Evolutionary conservation across 108 stramenopile species (phyloP).

Genomic region (Cylindrotheca closterium): DNA sequence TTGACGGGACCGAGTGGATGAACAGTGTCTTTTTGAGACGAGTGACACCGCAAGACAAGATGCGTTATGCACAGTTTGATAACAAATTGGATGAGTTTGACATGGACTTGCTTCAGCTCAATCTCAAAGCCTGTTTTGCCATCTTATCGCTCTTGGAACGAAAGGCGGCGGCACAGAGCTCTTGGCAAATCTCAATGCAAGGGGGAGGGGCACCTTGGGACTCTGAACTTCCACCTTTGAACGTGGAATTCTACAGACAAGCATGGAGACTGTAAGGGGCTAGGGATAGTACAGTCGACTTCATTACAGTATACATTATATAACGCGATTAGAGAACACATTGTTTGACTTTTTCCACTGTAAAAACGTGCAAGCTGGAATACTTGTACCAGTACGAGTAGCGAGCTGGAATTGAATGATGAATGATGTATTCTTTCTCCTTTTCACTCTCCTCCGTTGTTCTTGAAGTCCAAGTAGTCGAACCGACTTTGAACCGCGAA

Average conservation of each 20-base stretch:
- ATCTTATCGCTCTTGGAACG: constrained; percentile 48
- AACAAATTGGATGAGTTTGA: constrained; percentile 43
- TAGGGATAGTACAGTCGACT: no score
- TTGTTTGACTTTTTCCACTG: no score
- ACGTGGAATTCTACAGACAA: constrained; percentile 7
- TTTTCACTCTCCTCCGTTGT: no score
- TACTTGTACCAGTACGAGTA: no score
- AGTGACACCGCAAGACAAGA: constrained; percentile 11
- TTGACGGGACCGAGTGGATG: constrained; percentile 61
- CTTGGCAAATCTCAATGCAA: not conserved
- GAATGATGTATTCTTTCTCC: no score
- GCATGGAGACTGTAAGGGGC: constrained; percentile 17
- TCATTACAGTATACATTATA: no score
- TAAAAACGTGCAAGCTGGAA: no score
- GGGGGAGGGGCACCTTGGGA: not conserved
- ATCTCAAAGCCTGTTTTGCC: constrained; percentile 55
- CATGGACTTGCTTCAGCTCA: constrained; percentile 46
- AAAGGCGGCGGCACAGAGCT: constrained; percentile 5
- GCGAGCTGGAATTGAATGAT: no score
- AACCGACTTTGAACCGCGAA: no score
- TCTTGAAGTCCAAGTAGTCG: no score
- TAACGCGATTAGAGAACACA: no score
- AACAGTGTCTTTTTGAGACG: constrained; percentile 49
- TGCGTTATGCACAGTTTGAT: constrained; percentile 8
- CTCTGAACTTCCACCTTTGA: not conserved